Conservation (phyloP, 169 alveolate genomes). For the Eimeria praecox region DNA sequence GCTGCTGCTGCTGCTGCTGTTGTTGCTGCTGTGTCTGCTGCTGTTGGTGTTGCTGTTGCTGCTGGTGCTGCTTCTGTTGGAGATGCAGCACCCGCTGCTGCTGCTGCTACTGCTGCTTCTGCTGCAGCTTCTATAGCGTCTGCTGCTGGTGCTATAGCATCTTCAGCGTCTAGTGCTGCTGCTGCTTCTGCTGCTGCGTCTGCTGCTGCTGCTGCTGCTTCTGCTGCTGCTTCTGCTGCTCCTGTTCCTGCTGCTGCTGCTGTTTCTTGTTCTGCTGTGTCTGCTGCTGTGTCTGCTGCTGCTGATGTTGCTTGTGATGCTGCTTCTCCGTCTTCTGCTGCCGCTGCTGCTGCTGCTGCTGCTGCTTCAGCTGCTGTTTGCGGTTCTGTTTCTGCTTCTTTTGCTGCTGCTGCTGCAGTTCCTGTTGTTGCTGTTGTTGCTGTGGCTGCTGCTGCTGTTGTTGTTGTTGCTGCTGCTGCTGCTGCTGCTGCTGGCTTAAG, state of each 20-base stretch:
- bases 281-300: too few relatives aligned
- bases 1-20: conserved; percentile 7
- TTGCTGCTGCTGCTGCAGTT: too few relatives aligned
- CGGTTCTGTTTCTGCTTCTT: too few relatives aligned
- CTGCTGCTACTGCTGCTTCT: conserved; percentile 13
- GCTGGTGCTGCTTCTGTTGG: conserved; percentile 29
- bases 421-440: background rate
- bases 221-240: background rate
- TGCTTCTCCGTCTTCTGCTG: too few relatives aligned
- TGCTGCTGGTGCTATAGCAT: background rate
- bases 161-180: background rate
- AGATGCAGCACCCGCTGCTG: conserved; percentile 25
- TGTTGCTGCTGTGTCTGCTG: background rate
- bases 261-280: background rate
- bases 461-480: background rate
- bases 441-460: background rate
- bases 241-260: background rate
- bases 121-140: background rate
- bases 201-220: background rate
- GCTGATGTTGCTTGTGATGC: too few relatives aligned
- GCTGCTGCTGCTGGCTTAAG: too few relatives aligned
- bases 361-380: too few relatives aligned
- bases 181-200: background rate
- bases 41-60: background rate
- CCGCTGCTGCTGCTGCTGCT: too few relatives aligned